These are phyloP conservation scores for Arctium minus DNA, from an alignment of 129 eudicot genomes.

Conservation along the genomic window DNA sequence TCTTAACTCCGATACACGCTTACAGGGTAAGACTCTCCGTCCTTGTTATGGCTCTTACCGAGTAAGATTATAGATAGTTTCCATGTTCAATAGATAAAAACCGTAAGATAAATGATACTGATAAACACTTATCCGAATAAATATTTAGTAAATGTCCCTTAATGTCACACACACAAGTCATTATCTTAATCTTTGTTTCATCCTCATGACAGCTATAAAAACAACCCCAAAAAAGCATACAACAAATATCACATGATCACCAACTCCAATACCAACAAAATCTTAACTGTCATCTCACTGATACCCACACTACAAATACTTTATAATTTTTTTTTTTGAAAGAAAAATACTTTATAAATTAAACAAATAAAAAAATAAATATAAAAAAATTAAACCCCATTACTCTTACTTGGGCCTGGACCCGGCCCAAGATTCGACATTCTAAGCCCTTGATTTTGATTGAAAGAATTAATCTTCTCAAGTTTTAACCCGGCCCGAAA, in stretches of 20 bases:
- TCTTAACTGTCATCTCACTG: slow-evolving; percentile 24
- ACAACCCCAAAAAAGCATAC: background rate
- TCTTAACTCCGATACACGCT: too few relatives aligned
- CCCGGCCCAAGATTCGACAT: slow-evolving; percentile 62
- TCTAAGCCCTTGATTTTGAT: slow-evolving; percentile 34
- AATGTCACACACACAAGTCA: too few relatives aligned
- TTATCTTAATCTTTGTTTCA: background rate
- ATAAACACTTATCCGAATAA: too few relatives aligned
- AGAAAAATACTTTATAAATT: background rate
- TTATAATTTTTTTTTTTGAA: background rate
- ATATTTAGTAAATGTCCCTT: too few relatives aligned
- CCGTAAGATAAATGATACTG: too few relatives aligned
- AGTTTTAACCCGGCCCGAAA: slow-evolving; percentile 84
- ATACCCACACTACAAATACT: slow-evolving; percentile 9
- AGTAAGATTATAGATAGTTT: too few relatives aligned
- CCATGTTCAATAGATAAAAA: too few relatives aligned
- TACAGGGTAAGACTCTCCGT: too few relatives aligned
- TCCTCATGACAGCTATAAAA: slow-evolving; percentile 17
- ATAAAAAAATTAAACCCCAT: background rate
- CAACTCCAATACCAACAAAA: slow-evolving; percentile 36
- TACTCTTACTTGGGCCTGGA: slow-evolving; percentile 29
- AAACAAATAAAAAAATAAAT: background rate
- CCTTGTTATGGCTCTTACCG: too few relatives aligned
- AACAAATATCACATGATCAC: slow-evolving; percentile 19
- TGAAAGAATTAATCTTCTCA: slow-evolving; percentile 63